Evolutionary conservation across 768 basidiomycete species (phyloP).

Genomic region (Tephrocybe sp.): DNA sequence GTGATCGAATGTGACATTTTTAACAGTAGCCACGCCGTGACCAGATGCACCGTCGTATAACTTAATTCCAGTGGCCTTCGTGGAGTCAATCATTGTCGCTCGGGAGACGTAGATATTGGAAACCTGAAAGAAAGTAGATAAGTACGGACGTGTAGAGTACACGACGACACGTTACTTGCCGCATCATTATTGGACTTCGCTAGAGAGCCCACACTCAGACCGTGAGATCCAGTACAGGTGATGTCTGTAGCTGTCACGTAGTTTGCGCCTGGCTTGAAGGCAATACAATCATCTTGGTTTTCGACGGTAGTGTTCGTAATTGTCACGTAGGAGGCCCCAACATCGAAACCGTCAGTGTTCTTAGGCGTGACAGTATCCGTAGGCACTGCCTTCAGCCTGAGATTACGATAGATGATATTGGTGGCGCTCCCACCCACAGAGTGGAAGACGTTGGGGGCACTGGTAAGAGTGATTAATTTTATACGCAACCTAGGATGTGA

Average conservation of each 20-base stretch:
- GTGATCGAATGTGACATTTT: conserved; percentile 28
- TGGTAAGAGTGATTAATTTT: background rate
- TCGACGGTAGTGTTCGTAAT: conserved; percentile 24
- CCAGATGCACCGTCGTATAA: conserved; percentile 27
- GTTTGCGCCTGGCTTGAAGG: conserved; percentile 28
- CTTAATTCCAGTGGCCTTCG: conserved; percentile 33
- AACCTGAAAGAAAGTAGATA: conserved; percentile 14
- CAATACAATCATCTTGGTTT: conserved; percentile 33
- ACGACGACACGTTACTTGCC: conserved; percentile 1
- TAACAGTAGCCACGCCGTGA: conserved; percentile 29
- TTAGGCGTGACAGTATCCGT: conserved; percentile 25
- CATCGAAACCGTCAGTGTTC: conserved; percentile 32
- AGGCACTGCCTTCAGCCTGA: conserved; percentile 26
- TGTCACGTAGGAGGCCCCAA: conserved; percentile 28
- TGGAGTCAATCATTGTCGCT: conserved; percentile 29
- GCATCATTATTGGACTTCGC: conserved; percentile 18
- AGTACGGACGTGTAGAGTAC: background rate
- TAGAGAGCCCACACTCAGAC: conserved; percentile 29
- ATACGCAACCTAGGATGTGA: background rate
- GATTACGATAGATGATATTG: conserved; percentile 23
- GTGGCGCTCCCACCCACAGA: conserved; percentile 26
- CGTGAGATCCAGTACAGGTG: conserved; percentile 31
- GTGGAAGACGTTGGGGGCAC: conserved; percentile 28
- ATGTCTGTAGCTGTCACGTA: conserved; percentile 27
- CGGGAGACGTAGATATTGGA: conserved; percentile 26